These are phyloP conservation scores for Earliella scabrosa DNA, from an alignment of 1,284 basidiomycete genomes.

Conservation along the genomic window DNA sequence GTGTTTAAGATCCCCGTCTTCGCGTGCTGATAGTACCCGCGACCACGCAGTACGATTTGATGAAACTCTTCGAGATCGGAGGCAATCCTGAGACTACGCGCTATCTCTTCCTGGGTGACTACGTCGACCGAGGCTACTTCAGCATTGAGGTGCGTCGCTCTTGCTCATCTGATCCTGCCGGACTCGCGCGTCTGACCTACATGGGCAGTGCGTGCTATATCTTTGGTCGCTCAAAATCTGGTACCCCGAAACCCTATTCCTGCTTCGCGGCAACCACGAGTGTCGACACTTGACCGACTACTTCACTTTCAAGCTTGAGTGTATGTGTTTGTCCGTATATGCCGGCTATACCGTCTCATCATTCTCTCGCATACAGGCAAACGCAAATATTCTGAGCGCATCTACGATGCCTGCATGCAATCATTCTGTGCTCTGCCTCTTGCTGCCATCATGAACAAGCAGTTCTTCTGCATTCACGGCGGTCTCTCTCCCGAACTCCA, in stretches of 20 bases:
- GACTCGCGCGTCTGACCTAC: slow-evolving; percentile 23
- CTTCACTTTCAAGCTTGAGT: slow-evolving; percentile 97
- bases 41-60: slow-evolving; percentile 77
- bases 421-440: slow-evolving; percentile 92
- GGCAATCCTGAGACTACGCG: slow-evolving; percentile 92
- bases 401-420: slow-evolving; percentile 93
- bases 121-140: slow-evolving; percentile 94
- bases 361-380: slow-evolving; percentile 60
- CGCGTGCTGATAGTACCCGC: slow-evolving; percentile 25
- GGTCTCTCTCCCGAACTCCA: slow-evolving; percentile 91
- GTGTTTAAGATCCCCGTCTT: slow-evolving; percentile 1
- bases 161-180: neutral
- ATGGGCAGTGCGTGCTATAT: slow-evolving; percentile 83
- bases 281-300: slow-evolving; percentile 96
- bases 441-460: slow-evolving; percentile 96
- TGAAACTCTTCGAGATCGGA: slow-evolving; percentile 95
- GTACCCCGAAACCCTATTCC: slow-evolving; percentile 88
- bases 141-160: slow-evolving; percentile 75
- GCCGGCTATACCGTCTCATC: neutral
- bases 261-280: slow-evolving; percentile 97
- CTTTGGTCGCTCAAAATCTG: slow-evolving; percentile 94
- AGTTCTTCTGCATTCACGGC: slow-evolving; percentile 95
- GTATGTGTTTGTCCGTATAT: slow-evolving; percentile 46
- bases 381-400: slow-evolving; percentile 91
- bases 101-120: slow-evolving; percentile 94